A percentile compares a stretch with the other conserved stretches of the same genome.
These are phyloP conservation scores for Coix lacrymajobi DNA, from an alignment of 176 grass and related monocot species.

Conservation along the genomic window DNA sequence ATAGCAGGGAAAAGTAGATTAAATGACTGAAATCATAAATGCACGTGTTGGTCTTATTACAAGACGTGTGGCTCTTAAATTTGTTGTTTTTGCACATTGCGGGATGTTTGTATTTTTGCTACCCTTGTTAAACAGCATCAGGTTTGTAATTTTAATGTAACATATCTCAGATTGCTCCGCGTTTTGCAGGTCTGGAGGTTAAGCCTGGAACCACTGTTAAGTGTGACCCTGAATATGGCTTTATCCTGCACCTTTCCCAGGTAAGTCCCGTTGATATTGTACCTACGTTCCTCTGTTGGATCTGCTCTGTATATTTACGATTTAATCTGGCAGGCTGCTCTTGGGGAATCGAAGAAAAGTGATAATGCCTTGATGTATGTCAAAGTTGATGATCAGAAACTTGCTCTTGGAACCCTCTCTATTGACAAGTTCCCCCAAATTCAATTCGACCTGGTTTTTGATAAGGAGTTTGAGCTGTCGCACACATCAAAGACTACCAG, in stretches of 20 bases:
- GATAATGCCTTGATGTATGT: slow-evolving; percentile 52
- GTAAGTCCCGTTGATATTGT: not conserved
- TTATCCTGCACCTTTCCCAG: slow-evolving; percentile 82
- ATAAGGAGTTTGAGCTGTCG: slow-evolving; percentile 87
- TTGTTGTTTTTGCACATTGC: not conserved
- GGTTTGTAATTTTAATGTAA: not conserved
- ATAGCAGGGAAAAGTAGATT: not conserved
- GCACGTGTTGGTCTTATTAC: not conserved
- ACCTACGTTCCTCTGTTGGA: not conserved
- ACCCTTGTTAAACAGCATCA: not conserved
- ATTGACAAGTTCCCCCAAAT: slow-evolving; percentile 58
- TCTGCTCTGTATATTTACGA: not conserved
- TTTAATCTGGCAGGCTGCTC: slow-evolving; percentile 35
- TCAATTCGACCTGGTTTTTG: slow-evolving; percentile 76
- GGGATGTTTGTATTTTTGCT: not conserved
- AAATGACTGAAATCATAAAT: not conserved
- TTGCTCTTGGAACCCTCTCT: slow-evolving; percentile 68
- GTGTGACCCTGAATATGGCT: slow-evolving; percentile 50
- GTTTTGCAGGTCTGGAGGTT: slow-evolving; percentile 65
- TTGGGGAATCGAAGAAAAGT: slow-evolving; percentile 69
- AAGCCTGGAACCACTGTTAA: slow-evolving; percentile 65
- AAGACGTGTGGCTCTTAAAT: not conserved
- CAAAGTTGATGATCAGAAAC: slow-evolving; percentile 49
- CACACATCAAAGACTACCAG: slow-evolving; percentile 71
- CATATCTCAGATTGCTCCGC: not conserved